Evolutionary conservation across 306 rosid genomes (phyloP).

Genomic region (Vigna reflexopilosa): DNA sequence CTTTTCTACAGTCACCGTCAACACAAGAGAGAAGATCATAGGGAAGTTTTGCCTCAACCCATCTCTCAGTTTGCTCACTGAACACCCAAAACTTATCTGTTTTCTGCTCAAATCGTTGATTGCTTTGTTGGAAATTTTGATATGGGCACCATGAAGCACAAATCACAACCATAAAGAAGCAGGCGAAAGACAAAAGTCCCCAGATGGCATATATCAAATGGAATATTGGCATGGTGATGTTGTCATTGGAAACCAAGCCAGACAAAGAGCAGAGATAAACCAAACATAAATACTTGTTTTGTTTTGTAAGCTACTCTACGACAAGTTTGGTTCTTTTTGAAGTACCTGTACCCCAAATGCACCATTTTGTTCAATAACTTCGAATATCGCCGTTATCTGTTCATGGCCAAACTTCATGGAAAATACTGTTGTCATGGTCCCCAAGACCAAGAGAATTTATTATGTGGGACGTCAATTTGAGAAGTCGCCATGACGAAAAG

Average conservation of each 20-base stretch:
- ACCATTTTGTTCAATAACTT: background rate
- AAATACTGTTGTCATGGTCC: background rate
- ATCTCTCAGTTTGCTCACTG: background rate
- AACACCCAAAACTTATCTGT: constrained; percentile 5
- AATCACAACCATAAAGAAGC: background rate
- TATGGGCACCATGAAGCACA: constrained; percentile 13
- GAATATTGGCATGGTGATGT: constrained; percentile 8
- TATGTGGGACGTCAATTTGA: background rate
- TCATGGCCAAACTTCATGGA: background rate
- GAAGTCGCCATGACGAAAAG: too few relatives aligned
- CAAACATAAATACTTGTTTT: background rate
- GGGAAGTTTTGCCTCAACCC: constrained; percentile 28
- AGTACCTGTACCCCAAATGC: constrained; percentile 25
- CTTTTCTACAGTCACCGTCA: background rate
- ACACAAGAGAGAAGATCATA: constrained; percentile 14
- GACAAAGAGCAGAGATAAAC: background rate
- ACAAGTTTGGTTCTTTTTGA: background rate
- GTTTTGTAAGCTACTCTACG: background rate
- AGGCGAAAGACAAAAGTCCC: background rate
- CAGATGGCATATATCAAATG: constrained; percentile 6
- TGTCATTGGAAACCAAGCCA: background rate
- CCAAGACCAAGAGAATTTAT: constrained; percentile 6
- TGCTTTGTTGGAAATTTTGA: constrained; percentile 7
- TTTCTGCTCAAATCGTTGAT: background rate
- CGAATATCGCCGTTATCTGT: background rate